These are phyloP conservation scores for Suillus variegatus DNA, from an alignment of 768 basidiomycete species.

Conservation along the genomic window DNA sequence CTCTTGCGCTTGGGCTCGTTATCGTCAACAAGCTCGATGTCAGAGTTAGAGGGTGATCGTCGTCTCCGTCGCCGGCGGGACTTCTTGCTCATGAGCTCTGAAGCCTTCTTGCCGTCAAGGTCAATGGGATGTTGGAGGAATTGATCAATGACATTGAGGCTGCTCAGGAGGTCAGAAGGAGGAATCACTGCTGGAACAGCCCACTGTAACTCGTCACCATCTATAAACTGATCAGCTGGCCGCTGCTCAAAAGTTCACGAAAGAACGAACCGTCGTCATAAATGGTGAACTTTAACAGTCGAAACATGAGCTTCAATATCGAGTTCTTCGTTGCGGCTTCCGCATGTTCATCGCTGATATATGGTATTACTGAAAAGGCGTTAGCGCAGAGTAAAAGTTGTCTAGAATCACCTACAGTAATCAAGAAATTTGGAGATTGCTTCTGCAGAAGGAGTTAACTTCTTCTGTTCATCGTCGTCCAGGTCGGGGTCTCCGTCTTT, in stretches of 20 bases:
- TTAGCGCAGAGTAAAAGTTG: slow-evolving; percentile 10
- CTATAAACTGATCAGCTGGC: slow-evolving; percentile 34
- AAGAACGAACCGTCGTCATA: slow-evolving; percentile 59
- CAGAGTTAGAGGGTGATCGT: slow-evolving; percentile 49
- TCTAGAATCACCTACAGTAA: slow-evolving; percentile 56
- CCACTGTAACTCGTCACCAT: slow-evolving; percentile 80
- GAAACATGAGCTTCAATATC: slow-evolving; percentile 82
- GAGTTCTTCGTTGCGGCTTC: slow-evolving; percentile 77
- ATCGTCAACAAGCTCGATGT: slow-evolving; percentile 34
- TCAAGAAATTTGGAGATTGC: slow-evolving; percentile 71
- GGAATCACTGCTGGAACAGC: slow-evolving; percentile 72
- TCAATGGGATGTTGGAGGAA: slow-evolving; percentile 84
- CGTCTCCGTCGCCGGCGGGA: slow-evolving; percentile 51
- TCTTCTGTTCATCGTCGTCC: slow-evolving; percentile 28
- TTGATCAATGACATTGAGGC: slow-evolving; percentile 75
- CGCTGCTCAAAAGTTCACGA: neutral
- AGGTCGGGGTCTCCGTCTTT: slow-evolving; percentile 40
- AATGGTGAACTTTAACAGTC: slow-evolving; percentile 71
- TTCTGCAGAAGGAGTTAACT: slow-evolving; percentile 58
- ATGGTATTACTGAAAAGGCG: slow-evolving; percentile 66
- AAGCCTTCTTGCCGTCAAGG: slow-evolving; percentile 73
- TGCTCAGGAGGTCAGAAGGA: slow-evolving; percentile 67
- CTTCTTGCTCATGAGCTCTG: slow-evolving; percentile 71
- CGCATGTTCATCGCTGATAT: slow-evolving; percentile 71
- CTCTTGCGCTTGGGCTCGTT: slow-evolving; percentile 38